These are phyloP conservation scores for Coleophoma crateriformis DNA, from an alignment of 2,329 filamentous ascomycete genomes.

Conservation along the genomic window DNA sequence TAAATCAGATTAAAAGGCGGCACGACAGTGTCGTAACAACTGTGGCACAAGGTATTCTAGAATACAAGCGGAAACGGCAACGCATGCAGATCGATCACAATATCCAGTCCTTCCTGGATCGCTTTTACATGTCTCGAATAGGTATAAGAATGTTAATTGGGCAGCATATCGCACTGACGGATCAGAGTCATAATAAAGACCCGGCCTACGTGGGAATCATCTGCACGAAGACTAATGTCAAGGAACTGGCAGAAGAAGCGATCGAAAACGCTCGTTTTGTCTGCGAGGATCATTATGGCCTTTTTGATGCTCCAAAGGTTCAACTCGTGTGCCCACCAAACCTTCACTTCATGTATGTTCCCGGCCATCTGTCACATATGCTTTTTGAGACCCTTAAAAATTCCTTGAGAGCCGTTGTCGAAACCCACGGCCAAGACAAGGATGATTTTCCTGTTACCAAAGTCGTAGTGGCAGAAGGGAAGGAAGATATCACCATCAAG, in stretches of 20 bases:
- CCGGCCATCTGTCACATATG: constrained; percentile 98
- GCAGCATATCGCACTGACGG: constrained; percentile 94
- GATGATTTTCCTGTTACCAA: constrained; percentile 96
- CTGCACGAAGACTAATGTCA: constrained; percentile 96
- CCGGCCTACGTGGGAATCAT: constrained; percentile 97
- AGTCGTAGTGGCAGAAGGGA: constrained; percentile 94
- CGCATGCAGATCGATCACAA: constrained; percentile 97
- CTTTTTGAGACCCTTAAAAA: constrained; percentile 99
- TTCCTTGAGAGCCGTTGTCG: constrained; percentile 92
- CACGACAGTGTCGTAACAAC: constrained; percentile 98
- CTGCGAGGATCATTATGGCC: constrained; percentile 95
- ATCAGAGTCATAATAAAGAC: constrained; percentile 84
- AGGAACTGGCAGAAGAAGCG: constrained; percentile 89
- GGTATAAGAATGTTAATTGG: constrained; percentile 99
- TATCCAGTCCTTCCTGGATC: constrained; percentile 95
- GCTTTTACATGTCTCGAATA: constrained; percentile 99
- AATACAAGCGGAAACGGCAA: constrained; percentile 95
- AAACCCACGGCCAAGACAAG: constrained; percentile 90
- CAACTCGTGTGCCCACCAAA: constrained; percentile 93
- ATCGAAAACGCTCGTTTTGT: constrained; percentile 99
- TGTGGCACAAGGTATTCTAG: constrained; percentile 93
- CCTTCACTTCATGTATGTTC: constrained; percentile 98
- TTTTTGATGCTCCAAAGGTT: constrained; percentile 94
- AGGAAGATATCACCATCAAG: constrained; percentile 99
- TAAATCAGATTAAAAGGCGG: constrained; percentile 90